Evolutionary conservation across 495 filamentous ascomycete species (phyloP).

Genomic region (Xylaria castorea): DNA sequence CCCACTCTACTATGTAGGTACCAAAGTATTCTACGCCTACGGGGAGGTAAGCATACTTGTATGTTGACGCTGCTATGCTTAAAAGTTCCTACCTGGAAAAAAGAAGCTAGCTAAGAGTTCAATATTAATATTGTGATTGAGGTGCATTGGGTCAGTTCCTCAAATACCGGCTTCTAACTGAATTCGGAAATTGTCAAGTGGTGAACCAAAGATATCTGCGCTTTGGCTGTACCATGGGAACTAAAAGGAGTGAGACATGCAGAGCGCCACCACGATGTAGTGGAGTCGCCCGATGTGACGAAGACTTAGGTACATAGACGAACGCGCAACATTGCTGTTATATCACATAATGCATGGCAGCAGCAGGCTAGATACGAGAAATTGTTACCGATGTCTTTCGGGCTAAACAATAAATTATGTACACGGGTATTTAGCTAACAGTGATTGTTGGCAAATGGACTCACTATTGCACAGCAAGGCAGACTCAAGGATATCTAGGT

Average conservation of each 20-base stretch:
- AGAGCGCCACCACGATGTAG: constrained; percentile 37
- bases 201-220: constrained; percentile 11
- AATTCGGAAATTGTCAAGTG: background rate
- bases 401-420: background rate
- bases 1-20: background rate
- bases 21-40: background rate
- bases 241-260: constrained; percentile 41
- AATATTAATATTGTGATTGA: background rate
- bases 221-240: constrained; percentile 10
- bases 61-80: background rate
- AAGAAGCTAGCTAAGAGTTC: background rate
- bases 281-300: constrained; percentile 32
- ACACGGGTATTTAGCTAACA: background rate
- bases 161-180: constrained; percentile 11
- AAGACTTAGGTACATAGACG: background rate
- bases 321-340: background rate
- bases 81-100: background rate
- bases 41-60: background rate
- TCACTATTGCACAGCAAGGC: background rate
- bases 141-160: background rate
- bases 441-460: background rate
- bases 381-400: background rate
- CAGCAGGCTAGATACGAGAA: background rate
- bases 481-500: background rate
- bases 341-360: background rate